A percentile compares a stretch with the other conserved stretches of the same genome.
Conservation (phyloP, 192 early-diverging fungal genomes). For the Funneliformis geosporum region DNA sequence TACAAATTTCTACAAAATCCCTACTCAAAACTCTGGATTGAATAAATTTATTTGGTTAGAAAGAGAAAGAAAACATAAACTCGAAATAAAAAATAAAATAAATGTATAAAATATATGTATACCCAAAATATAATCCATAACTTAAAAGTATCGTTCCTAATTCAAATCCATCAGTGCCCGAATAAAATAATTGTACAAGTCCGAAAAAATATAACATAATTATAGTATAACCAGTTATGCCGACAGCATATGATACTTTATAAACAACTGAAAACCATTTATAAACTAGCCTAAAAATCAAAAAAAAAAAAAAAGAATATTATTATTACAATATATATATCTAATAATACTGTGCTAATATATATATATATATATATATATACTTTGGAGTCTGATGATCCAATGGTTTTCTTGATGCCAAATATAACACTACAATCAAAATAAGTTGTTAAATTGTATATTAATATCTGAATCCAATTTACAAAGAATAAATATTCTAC, state of each 20-base stretch:
- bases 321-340: background rate
- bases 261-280: conserved; percentile 63
- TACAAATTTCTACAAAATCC: conserved; percentile 65
- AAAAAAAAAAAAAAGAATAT: conserved; percentile 2
- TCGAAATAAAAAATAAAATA: background rate
- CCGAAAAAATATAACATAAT: conserved; percentile 59
- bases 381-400: conserved; percentile 59
- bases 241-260: conserved; percentile 59
- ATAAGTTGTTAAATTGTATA: conserved; percentile 30
- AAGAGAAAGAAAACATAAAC: background rate
- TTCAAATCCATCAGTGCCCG: conserved; percentile 40
- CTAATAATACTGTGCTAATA: background rate
- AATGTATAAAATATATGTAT: conserved; percentile 29
- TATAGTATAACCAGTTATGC: conserved; percentile 54
- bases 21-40: conserved; percentile 52
- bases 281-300: conserved; percentile 51
- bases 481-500: background rate
- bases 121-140: conserved; percentile 68
- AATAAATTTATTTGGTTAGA: background rate
- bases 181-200: conserved; percentile 45
- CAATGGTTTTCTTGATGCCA: conserved; percentile 59
- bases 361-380: background rate
- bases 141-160: conserved; percentile 53
- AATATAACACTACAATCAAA: conserved; percentile 50
- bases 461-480: background rate